Evolutionary conservation across 2,329 filamentous ascomycete genomes (phyloP).

Genomic region (Aureobasidium musti): DNA sequence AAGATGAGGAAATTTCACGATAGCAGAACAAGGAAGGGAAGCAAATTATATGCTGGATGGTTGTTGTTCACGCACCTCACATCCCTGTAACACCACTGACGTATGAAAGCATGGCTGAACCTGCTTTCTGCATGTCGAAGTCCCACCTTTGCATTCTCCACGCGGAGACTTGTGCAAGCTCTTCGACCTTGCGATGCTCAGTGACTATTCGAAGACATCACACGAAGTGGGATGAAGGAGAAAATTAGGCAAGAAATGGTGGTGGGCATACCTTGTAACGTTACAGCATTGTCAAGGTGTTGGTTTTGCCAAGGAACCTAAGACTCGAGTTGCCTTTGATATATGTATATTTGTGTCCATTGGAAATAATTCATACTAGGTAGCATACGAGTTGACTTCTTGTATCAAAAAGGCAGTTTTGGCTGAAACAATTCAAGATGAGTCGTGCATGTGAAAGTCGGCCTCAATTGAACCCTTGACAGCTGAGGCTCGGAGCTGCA

Average conservation of each 20-base stretch:
- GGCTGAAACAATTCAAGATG: not conserved
- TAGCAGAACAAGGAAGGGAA: not conserved
- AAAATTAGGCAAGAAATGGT: not conserved
- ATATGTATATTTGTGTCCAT: not conserved
- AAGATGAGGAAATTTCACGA: too few relatives aligned
- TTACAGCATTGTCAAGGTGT: not conserved
- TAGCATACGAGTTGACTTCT: not conserved
- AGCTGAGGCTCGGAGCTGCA: not conserved
- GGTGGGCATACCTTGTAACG: not conserved
- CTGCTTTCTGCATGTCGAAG: conserved; percentile 20
- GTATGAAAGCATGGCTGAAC: conserved; percentile 16
- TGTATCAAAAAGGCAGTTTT: not conserved
- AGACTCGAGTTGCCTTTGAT: not conserved
- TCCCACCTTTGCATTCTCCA: conserved; percentile 22
- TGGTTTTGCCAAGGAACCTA: too few relatives aligned
- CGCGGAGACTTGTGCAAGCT: not conserved
- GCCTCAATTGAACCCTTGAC: not conserved
- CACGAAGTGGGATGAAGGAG: not conserved
- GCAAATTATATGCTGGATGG: not conserved
- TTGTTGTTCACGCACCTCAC: conserved; percentile 8
- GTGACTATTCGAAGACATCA: not conserved
- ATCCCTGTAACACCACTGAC: conserved; percentile 23
- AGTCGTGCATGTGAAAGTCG: conserved; percentile 18
- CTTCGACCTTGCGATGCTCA: not conserved
- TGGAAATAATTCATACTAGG: too few relatives aligned